Evolutionary conservation across 2,329 filamentous ascomycete species (phyloP).

Genomic region (Fusarium sp.): DNA sequence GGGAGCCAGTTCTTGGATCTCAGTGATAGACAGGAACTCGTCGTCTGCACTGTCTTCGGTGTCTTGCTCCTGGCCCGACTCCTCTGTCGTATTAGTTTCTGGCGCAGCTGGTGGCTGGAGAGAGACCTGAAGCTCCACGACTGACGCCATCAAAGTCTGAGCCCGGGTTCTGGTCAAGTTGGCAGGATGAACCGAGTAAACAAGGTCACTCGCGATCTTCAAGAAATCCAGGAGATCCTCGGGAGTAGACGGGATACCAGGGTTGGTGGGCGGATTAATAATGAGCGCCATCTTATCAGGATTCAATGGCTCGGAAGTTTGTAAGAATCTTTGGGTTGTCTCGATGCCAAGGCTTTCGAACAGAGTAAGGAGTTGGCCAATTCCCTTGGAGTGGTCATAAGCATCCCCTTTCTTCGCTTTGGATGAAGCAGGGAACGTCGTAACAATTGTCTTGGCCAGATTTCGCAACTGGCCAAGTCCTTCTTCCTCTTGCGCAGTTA

Average conservation of each 20-base stretch:
- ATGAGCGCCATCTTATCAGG: not conserved
- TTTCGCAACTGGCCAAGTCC: conserved; percentile 68
- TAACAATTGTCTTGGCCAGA: conserved; percentile 57
- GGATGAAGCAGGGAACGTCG: not conserved
- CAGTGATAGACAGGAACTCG: not conserved
- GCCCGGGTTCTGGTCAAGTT: conserved; percentile 13
- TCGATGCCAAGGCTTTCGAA: conserved; percentile 22
- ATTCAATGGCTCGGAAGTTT: not conserved
- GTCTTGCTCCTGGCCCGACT: not conserved
- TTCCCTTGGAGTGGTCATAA: not conserved
- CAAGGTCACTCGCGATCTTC: not conserved
- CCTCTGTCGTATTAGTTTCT: not conserved
- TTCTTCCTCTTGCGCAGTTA: conserved; percentile 64
- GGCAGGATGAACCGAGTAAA: conserved; percentile 22
- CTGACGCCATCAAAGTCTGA: not conserved
- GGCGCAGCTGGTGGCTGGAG: not conserved
- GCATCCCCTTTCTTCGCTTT: not conserved
- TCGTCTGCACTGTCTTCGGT: not conserved
- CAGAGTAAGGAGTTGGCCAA: conserved; percentile 2
- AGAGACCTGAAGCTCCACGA: not conserved
- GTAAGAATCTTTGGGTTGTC: conserved; percentile 8
- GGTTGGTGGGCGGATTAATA: not conserved
- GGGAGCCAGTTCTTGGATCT: conserved; percentile 4
- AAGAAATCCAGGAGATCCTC: not conserved
- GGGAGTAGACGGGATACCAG: not conserved